These are phyloP conservation scores for Phallus indusiatus DNA, from an alignment of 768 basidiomycete genomes.

Conservation along the genomic window DNA sequence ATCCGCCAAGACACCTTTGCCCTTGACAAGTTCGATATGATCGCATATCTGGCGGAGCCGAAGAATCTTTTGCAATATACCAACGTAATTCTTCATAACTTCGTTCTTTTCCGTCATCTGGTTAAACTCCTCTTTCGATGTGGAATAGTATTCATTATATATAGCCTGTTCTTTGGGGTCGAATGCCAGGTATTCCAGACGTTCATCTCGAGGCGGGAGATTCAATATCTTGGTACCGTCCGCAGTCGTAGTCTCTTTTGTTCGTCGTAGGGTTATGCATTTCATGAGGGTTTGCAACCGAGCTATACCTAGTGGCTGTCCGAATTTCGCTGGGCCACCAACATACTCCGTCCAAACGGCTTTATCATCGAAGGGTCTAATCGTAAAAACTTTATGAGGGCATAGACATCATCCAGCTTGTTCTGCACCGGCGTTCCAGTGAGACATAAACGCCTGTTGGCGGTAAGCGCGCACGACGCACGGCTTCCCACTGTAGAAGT, in stretches of 20 bases:
- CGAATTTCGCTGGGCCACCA: slow-evolving; percentile 86
- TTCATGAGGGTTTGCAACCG: slow-evolving; percentile 97
- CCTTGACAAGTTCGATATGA: slow-evolving; percentile 82
- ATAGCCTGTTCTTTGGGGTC: slow-evolving; percentile 72
- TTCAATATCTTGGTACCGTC: slow-evolving; percentile 81
- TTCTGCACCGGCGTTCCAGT: slow-evolving; percentile 99
- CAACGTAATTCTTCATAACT: slow-evolving; percentile 97
- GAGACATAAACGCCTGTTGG: slow-evolving; percentile 86
- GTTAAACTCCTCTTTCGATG: slow-evolving; percentile 87
- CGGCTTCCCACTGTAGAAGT: slow-evolving; percentile 88
- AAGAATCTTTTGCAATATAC: slow-evolving; percentile 92
- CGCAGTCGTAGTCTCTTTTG: slow-evolving; percentile 77
- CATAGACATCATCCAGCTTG: slow-evolving; percentile 96
- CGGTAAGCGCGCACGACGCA: slow-evolving; percentile 90
- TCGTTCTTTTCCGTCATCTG: slow-evolving; percentile 81
- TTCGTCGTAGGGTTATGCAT: slow-evolving; percentile 90
- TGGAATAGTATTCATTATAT: slow-evolving; percentile 82
- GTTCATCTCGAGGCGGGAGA: slow-evolving; percentile 85
- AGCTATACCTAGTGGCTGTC: slow-evolving; percentile 79
- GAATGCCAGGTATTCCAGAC: slow-evolving; percentile 78
- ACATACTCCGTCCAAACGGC: slow-evolving; percentile 89
- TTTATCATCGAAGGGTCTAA: slow-evolving; percentile 91
- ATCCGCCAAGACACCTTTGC: slow-evolving; percentile 38
- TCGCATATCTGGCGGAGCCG: slow-evolving; percentile 97
- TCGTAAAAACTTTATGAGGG: slow-evolving; percentile 91